Evolutionary conservation across 768 basidiomycete species (phyloP).

Genomic region (Podaxis carcinomalis): DNA sequence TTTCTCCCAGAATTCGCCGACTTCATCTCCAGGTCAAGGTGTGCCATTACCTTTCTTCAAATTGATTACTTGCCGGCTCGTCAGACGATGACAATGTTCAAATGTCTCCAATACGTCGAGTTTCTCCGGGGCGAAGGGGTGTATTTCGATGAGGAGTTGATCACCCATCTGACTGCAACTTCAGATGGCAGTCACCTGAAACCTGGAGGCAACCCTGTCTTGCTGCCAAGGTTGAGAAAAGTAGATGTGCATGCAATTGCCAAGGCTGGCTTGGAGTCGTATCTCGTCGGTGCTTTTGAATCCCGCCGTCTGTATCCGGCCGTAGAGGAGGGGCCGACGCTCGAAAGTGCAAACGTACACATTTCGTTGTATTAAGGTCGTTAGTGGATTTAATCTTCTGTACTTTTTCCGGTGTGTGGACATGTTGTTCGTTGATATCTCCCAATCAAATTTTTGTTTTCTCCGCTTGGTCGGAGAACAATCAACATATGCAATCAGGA

Average conservation of each 20-base stretch:
- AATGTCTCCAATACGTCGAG: background rate
- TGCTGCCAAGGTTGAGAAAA: background rate
- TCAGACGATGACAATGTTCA: background rate
- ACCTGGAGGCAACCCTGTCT: background rate
- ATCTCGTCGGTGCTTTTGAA: background rate
- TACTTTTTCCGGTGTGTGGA: too few species aligned
- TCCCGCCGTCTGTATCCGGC: background rate
- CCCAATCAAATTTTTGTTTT: too few species aligned
- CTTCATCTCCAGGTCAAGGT: background rate
- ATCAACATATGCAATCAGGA: too few species aligned
- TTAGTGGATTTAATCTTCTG: too few species aligned
- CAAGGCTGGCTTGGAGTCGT: background rate
- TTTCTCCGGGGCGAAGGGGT: background rate
- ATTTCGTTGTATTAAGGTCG: background rate
- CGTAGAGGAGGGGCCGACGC: background rate
- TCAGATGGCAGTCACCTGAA: background rate
- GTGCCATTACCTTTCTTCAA: background rate
- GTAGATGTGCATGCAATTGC: background rate
- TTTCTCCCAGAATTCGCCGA: background rate
- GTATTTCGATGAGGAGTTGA: background rate
- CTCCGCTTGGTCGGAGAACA: too few species aligned
- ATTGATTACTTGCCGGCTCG: background rate
- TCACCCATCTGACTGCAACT: background rate
- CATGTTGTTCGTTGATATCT: too few species aligned
- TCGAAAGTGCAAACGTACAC: background rate